Evolutionary conservation across 2,329 filamentous ascomycete species (phyloP), one percentile per base, ranked within the genome.

Genomic region (Colletotrichum falcatum): DNA sequence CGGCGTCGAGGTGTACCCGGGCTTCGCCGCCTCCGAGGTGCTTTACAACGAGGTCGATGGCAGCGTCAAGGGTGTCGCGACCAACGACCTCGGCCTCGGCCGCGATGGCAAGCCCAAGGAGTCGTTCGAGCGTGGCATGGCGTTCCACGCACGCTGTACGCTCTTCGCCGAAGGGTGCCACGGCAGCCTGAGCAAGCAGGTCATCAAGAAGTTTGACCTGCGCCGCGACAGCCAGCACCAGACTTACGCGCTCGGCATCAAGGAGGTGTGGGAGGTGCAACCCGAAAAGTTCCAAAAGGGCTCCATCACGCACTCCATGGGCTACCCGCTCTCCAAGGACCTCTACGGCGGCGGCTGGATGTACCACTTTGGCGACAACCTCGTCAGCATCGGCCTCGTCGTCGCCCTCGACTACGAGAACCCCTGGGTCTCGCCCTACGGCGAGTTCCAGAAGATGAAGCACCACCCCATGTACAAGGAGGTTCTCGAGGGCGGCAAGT

Each of bases 301-400:
- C 63, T 86, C 95, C 74, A 89, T 98, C 55, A 89, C 91, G 5
- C 96, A 99, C 83, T 93, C 94, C 5, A 90, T 99, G 91, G 96
- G 96, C 26, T 98, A 97, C 78, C 96, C 96, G 26, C 83, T 99
- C 54, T 89, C 94, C 20, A 89, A 87, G 75, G 92, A 98, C 78
- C 96, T 95, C 11, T 99, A 99, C 79, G 96, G 96, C 74, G 96
- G 96, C 74, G 94, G 93, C n/a, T 99, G 94, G 91, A 95, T 99
- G 93, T 99, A 99, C 79, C 96, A 99, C 81, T 99, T 98, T 81
- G 96, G 95, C 46, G 95, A 99, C 76, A 99, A 98, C 81, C 88
- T 98, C 76, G 95, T 99, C 71, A 94, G 91, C 74, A 87, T 99
- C 66, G 96, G 96, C 30, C 86, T 98, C 23, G 96, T 99, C 14